These are phyloP conservation scores for Rubia occidens DNA, from an alignment of 305 asterid species.

Conservation along the genomic window DNA sequence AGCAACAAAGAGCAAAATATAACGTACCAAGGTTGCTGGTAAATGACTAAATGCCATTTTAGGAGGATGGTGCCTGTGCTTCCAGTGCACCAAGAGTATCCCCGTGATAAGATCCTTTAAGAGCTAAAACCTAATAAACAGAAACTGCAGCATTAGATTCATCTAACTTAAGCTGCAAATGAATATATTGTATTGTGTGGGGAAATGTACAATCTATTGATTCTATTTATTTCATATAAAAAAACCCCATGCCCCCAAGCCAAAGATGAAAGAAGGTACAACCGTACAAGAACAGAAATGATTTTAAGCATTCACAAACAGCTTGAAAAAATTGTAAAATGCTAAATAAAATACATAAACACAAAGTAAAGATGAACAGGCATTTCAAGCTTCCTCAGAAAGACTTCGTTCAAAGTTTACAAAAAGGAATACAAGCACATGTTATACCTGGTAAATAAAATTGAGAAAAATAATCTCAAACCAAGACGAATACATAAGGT, in stretches of 20 bases:
- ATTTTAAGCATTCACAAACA: neutral
- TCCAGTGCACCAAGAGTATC: constrained; percentile 99
- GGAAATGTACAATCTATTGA: neutral
- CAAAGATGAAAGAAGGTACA: neutral
- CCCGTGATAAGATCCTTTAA: constrained; percentile 94
- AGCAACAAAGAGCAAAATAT: constrained; percentile 3
- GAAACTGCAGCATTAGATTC: constrained; percentile 18
- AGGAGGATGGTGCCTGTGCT: constrained; percentile 97
- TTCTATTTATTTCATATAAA: neutral
- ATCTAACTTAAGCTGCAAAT: neutral
- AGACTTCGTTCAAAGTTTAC: neutral
- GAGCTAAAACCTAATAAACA: constrained; percentile 69
- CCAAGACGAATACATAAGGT: neutral
- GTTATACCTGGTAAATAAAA: neutral
- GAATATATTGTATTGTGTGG: neutral
- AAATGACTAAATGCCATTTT: constrained; percentile 87
- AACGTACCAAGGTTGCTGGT: constrained; percentile 94
- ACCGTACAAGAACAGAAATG: neutral
- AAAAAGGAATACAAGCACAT: neutral
- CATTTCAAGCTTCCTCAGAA: neutral
- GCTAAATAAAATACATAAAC: neutral
- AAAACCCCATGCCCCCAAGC: neutral
- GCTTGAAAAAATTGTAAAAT: neutral
- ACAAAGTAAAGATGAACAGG: neutral
- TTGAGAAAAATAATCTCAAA: neutral